A percentile compares a stretch with the other conserved stretches of the same genome.
Evolutionary conservation across 345 rosid species (phyloP).

Genomic region (Barbarea vulgaris): DNA sequence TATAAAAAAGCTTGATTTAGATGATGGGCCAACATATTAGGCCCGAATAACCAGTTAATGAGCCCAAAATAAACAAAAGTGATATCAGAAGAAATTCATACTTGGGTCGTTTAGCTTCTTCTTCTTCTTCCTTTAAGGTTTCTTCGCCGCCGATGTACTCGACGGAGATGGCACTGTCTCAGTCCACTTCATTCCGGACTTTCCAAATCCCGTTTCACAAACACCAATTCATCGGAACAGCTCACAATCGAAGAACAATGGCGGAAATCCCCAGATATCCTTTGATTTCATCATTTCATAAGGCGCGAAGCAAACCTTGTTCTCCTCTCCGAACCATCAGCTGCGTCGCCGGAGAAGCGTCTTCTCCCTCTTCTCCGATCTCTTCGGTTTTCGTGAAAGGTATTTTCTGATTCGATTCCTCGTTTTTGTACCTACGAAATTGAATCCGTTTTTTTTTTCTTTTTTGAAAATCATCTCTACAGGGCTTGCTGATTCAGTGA

Average conservation of each 20-base stretch:
- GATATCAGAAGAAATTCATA: not conserved
- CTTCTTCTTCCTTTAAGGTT: not conserved
- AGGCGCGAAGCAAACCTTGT: slow-evolving; percentile 8
- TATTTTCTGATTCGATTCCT: not conserved
- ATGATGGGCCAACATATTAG: slow-evolving; percentile 10
- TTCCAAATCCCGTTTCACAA: not conserved
- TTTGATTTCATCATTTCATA: slow-evolving; percentile 9
- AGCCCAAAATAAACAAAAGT: not conserved
- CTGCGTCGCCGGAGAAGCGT: slow-evolving; percentile 27
- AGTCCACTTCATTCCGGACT: not conserved
- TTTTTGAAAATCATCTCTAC: not conserved
- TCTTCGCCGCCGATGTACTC: slow-evolving; percentile 10
- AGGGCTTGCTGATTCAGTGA: slow-evolving; percentile 57
- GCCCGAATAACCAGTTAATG: not conserved
- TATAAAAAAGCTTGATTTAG: not conserved
- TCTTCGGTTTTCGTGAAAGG: slow-evolving; percentile 44
- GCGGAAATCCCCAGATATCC: slow-evolving; percentile 9
- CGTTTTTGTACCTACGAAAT: not conserved
- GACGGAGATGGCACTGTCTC: slow-evolving; percentile 44
- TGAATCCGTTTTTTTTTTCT: not conserved
- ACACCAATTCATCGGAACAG: not conserved
- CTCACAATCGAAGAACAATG: not conserved
- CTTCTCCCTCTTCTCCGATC: slow-evolving; percentile 21
- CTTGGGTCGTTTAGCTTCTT: not conserved
- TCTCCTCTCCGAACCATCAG: slow-evolving; percentile 33